Conservation (phyloP, 768 basidiomycete species). For the Serendipita indica region DNA sequence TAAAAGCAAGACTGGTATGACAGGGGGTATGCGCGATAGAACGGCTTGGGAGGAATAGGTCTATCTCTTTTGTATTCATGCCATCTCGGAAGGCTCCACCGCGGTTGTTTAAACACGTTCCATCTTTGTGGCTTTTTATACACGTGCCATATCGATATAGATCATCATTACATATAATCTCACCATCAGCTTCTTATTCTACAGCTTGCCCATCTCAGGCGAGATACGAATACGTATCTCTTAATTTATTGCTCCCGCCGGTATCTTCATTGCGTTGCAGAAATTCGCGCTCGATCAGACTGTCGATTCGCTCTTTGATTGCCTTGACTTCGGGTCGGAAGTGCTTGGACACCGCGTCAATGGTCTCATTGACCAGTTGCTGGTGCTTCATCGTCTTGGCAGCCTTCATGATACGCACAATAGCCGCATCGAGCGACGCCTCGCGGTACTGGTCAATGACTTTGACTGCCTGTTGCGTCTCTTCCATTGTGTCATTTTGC, state of each 20-base stretch:
- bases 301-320: slow-evolving; percentile 76
- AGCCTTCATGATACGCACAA: slow-evolving; percentile 93
- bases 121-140: no score
- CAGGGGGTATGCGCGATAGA: slow-evolving; percentile 5
- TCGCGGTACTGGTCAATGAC: slow-evolving; percentile 80
- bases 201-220: background rate
- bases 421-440: slow-evolving; percentile 79
- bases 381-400: slow-evolving; percentile 71
- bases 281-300: slow-evolving; percentile 53
- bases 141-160: no score
- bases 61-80: no score
- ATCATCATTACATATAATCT: no score
- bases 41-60: background rate
- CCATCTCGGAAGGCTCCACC: no score
- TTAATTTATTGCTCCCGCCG: no score
- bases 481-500: slow-evolving; percentile 85
- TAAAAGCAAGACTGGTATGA: slow-evolving; percentile 4
- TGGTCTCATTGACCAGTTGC: slow-evolving; percentile 64
- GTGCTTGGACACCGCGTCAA: slow-evolving; percentile 75
- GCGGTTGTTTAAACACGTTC: no score
- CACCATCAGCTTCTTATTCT: background rate
- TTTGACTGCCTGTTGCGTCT: slow-evolving; percentile 64
- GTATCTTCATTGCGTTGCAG: slow-evolving; percentile 12
- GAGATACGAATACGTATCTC: background rate
- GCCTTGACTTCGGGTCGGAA: slow-evolving; percentile 71